Percentiles rank a stretch among this genome's conserved stretches.
Evolutionary conservation across 1,284 basidiomycete species (phyloP).

Genomic region (Ceratobasidium sp.): DNA sequence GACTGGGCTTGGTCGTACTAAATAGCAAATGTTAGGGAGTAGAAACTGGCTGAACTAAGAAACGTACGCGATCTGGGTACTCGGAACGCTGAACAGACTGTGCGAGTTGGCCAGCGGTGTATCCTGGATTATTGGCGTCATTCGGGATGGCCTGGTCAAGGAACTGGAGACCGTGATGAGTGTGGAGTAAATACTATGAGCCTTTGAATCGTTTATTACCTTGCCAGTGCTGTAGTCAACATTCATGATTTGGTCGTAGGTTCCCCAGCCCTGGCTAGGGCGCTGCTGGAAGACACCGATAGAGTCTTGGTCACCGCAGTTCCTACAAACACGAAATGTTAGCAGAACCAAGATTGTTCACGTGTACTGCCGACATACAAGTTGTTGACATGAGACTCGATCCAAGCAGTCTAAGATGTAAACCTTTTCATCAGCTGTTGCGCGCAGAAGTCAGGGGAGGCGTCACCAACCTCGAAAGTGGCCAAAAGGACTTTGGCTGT

Average conservation of each 20-base stretch:
- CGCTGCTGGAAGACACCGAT: conserved; percentile 47
- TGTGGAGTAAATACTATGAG: neutral
- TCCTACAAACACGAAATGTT: neutral
- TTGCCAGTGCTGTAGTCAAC: conserved; percentile 40
- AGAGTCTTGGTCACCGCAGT: conserved; percentile 45
- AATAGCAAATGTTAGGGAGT: neutral
- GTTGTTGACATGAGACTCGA: conserved; percentile 31
- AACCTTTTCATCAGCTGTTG: neutral
- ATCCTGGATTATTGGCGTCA: conserved; percentile 23
- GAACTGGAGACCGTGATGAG: neutral
- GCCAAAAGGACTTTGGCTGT: conserved; percentile 33
- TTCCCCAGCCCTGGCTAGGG: conserved; percentile 45
- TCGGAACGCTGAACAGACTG: conserved; percentile 42
- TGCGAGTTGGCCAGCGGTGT: conserved; percentile 28
- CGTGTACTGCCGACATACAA: neutral
- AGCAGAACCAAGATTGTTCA: neutral
- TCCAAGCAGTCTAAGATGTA: neutral
- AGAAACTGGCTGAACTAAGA: neutral
- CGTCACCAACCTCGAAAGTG: conserved; percentile 29
- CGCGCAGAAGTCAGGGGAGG: too few species aligned
- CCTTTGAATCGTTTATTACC: neutral
- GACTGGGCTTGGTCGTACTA: conserved; percentile 42
- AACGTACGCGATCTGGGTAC: conserved; percentile 33
- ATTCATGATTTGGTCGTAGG: conserved; percentile 44
- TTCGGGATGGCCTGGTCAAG: conserved; percentile 38